Conservation (phyloP, 768 basidiomycete genomes). For the Cystofilobasidium macerans region DNA sequence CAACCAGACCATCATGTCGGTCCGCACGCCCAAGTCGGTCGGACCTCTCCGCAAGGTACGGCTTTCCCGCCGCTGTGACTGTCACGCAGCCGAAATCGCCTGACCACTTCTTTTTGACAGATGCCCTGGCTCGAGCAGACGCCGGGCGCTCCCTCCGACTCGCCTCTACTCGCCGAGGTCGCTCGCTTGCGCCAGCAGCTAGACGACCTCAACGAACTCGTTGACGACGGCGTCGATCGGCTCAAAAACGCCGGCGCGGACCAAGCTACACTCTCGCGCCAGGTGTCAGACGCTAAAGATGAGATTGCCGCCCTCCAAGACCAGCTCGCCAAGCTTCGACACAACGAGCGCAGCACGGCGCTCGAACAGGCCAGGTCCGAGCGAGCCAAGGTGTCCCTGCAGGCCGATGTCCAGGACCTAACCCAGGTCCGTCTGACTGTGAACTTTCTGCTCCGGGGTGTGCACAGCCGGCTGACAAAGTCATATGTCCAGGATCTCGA, state of each 20-base stretch:
- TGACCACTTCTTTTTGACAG: constrained; percentile 52
- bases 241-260: constrained; percentile 61
- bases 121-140: constrained; percentile 36
- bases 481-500: not conserved
- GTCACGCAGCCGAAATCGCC: constrained; percentile 38
- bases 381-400: constrained; percentile 15
- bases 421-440: constrained; percentile 25
- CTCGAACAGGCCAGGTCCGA: not conserved
- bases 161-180: constrained; percentile 51
- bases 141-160: constrained; percentile 61
- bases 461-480: too few relatives aligned
- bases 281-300: not conserved
- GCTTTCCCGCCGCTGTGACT: not conserved
- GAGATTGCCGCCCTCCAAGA: constrained; percentile 11
- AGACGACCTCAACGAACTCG: constrained; percentile 65
- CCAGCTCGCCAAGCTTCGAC: not conserved
- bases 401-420: constrained; percentile 35
- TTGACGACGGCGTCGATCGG: constrained; percentile 78
- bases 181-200: constrained; percentile 43
- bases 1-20: constrained; percentile 16
- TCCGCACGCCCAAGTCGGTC: constrained; percentile 33
- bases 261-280: constrained; percentile 11
- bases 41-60: constrained; percentile 65
- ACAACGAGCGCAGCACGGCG: not conserved
- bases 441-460: not conserved